phyloP scores from a whole-genome alignment of 78 protist species.

The Cavenderia fasciculata region DNA sequence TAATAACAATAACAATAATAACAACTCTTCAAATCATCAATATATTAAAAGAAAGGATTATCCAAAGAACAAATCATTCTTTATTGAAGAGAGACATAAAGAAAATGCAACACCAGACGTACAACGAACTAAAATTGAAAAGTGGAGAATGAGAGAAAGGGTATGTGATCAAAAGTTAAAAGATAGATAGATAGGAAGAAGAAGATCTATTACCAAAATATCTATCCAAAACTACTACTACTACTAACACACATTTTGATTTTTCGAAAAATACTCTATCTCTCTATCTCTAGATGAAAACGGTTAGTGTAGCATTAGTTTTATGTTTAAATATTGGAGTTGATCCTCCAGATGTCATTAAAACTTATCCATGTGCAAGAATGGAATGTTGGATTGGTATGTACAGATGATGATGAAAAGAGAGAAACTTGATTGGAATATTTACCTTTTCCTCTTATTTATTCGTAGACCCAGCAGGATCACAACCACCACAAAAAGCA shows the following conservation, averaged over 20 bases:
- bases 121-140: constrained; percentile 66
- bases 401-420: not conserved
- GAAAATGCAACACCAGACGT: constrained; percentile 77
- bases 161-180: constrained; percentile 17
- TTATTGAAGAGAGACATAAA: constrained; percentile 62
- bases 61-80: constrained; percentile 17
- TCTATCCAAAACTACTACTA: not conserved
- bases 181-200: too few relatives aligned
- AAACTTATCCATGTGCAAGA: constrained; percentile 91
- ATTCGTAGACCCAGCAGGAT: constrained; percentile 75
- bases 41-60: constrained; percentile 48
- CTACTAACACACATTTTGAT: not conserved
- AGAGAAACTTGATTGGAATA: not conserved
- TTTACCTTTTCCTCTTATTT: not conserved
- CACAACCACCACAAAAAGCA: constrained; percentile 88
- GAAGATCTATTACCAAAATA: not conserved
- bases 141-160: constrained; percentile 87
- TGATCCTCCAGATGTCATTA: constrained; percentile 97
- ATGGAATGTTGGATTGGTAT: constrained; percentile 93
- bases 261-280: not conserved
- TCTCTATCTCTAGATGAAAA: constrained; percentile 82
- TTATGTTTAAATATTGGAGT: constrained; percentile 97
- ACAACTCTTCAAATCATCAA: not conserved
- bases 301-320: constrained; percentile 93
- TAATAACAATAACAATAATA: not conserved